Evolutionary conservation across 306 rosid species (phyloP), one percentile per base, ranked within the genome.

Genomic region (Mimosa bimucronata): DNA sequence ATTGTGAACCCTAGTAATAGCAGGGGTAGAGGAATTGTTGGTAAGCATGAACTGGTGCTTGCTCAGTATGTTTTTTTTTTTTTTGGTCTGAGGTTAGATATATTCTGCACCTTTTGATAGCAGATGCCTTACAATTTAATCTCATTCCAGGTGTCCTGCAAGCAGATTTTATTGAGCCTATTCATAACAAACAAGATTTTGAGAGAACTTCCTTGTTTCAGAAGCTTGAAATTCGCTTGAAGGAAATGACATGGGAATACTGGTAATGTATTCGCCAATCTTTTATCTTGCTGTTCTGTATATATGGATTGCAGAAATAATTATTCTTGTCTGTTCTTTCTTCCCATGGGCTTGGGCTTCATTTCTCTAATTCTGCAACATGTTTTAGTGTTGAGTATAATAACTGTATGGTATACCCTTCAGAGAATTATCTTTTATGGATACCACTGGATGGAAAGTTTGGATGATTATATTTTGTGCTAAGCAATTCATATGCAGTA

Each of bases 121-220:
- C 45, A 53, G 75, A 71, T 68, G 57, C 71, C 46, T 77, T 80
- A 85, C 81, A 31, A 81, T 78, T n/a, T 73, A 15, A 67, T 83
- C 60, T 66, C 75, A 53, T 74, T 75, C 41, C 70, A 95, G 99
- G 99, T 77, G 74, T 95, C 86, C 74, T 93, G 80, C 92, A 89
- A 83, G 99, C 99, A 74, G 89, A 93, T 87, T 93, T 93, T 86
- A 70, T 93, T 68, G 88, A 93, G 85, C 99, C 99, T 5, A 85
- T 96, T 23, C 99, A 95, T 85, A 88, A 91, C 81, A 95, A 95
- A 84, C 99, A 95, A 88, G 99, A 95, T 83, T 95, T 95, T 75
- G 99, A 95, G 88, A 91, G 83, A 88, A 93, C 97, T 80, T 85
- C 94, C 50, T 79, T 95, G 80, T 93, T 91, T 81, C 98, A 89